Evolutionary conservation across 768 basidiomycete genomes (phyloP).

Genomic region (Serendipita sp.): DNA sequence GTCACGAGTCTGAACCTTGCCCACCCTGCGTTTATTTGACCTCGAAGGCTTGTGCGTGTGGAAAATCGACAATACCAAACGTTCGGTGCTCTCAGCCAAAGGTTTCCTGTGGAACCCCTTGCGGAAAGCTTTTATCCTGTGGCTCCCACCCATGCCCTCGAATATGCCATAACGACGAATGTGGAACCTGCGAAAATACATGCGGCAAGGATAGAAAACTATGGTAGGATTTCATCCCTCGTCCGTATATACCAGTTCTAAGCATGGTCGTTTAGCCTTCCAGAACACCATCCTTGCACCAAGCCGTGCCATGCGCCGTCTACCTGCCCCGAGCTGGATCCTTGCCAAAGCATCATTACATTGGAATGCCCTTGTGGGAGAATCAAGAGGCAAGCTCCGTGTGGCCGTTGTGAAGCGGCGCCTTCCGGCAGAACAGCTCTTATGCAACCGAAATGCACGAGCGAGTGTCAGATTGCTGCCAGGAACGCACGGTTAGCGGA

Average conservation of each 20-base stretch:
- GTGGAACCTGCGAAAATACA: slow-evolving; percentile 54
- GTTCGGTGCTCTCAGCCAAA: slow-evolving; percentile 74
- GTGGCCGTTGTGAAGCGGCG: slow-evolving; percentile 37
- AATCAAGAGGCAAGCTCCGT: slow-evolving; percentile 53
- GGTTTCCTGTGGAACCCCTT: slow-evolving; percentile 70
- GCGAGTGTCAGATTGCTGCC: slow-evolving; percentile 70
- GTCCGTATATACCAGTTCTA: background rate
- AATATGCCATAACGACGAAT: slow-evolving; percentile 66
- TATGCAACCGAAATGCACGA: slow-evolving; percentile 52
- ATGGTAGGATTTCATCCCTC: slow-evolving; percentile 36
- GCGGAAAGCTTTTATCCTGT: slow-evolving; percentile 65
- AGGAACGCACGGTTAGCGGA: slow-evolving; percentile 81
- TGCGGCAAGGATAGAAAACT: slow-evolving; percentile 80
- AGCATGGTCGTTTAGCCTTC: slow-evolving; percentile 29
- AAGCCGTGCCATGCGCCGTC: slow-evolving; percentile 78
- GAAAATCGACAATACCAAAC: slow-evolving; percentile 65
- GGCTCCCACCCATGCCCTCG: slow-evolving; percentile 82
- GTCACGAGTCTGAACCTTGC: slow-evolving; percentile 61
- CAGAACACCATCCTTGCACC: slow-evolving; percentile 58
- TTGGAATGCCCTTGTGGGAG: slow-evolving; percentile 74
- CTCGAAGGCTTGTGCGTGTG: slow-evolving; percentile 71
- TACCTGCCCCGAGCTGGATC: slow-evolving; percentile 59
- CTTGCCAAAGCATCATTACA: slow-evolving; percentile 52
- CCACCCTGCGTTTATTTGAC: slow-evolving; percentile 81
- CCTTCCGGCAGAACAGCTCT: slow-evolving; percentile 26